Evolutionary conservation across 2,329 filamentous ascomycete species (phyloP).

Genomic region (Scytalidium sp.): DNA sequence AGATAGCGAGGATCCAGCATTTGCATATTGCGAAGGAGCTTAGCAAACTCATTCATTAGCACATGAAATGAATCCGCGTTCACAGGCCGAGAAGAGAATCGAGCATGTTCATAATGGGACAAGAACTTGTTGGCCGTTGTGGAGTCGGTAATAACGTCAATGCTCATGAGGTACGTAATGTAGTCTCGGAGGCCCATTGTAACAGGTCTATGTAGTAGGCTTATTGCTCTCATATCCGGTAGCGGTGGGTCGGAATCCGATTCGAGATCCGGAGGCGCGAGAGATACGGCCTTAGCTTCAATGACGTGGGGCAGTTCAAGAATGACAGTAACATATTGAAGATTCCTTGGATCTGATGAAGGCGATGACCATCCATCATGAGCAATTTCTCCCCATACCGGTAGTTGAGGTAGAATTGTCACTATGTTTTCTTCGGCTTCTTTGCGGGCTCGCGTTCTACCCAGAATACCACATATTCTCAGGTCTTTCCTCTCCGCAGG

Average conservation of each 20-base stretch:
- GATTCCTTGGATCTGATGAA: constrained; percentile 69
- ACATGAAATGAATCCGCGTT: constrained; percentile 68
- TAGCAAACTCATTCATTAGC: constrained; percentile 82
- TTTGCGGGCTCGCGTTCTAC: constrained; percentile 5
- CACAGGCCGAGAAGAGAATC: constrained; percentile 72
- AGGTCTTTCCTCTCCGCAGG: constrained; percentile 4
- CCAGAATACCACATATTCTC: constrained; percentile 1
- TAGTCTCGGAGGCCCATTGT: constrained; percentile 79
- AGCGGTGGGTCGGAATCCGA: constrained; percentile 37
- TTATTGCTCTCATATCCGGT: constrained; percentile 66
- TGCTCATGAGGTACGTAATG: constrained; percentile 62
- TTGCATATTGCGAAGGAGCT: constrained; percentile 73
- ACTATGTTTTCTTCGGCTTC: constrained; percentile 18
- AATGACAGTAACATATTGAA: constrained; percentile 82
- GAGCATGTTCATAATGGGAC: constrained; percentile 74
- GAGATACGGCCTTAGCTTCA: constrained; percentile 87
- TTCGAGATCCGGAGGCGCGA: constrained; percentile 59
- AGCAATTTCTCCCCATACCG: constrained; percentile 76
- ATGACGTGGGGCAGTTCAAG: constrained; percentile 84
- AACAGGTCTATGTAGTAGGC: constrained; percentile 66
- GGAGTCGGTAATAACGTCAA: constrained; percentile 62
- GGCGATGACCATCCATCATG: constrained; percentile 90
- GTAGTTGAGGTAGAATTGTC: constrained; percentile 15
- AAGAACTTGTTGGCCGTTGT: constrained; percentile 61
- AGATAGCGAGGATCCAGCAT: constrained; percentile 30